Base-by-base conservation (phyloP, 2,329 filamentous ascomycete genomes). In the Alternaria solani region DNA sequence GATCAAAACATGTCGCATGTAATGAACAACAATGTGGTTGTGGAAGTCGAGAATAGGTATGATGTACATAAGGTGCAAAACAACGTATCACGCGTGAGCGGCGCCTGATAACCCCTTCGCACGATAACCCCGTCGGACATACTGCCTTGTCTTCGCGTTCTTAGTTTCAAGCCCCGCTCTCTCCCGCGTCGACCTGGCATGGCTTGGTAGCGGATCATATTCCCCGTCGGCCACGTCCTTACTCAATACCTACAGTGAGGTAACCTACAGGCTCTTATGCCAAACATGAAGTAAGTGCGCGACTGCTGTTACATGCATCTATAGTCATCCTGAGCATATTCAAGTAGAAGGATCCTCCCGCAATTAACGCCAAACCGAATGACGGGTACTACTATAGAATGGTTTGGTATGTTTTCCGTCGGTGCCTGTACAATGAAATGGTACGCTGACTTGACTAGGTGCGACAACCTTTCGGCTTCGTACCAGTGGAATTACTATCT, bases 381-480 rank as follows among this genome's bases (percentile, higher is more conserved):
- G 34, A 36, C 14, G 12, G 34, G 34, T 36, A 36, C 34, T 36
- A 48, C 46, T 3, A 36, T 48, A 32, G 46, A 48, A 25, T 48
- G 46, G 28, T 34, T 48, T 18, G 46, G 46, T 48, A 26, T n/a
- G 46, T 34, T 48, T 30, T 48, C 18, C 34, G 6, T 14, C 16
- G 16, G 14, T 3, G 12, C 7, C 5, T 7, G 12, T 36, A 4
- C 34, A 12, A 7, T 7, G 12, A 36, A 12, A 3, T 16, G 34
- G 34, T n/a, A n/a, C 34, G 34, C 34, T 36, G 34, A 36, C 16
- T 36, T 16, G 1, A 7, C 6, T 36, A 58, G 55, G 55, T 16
- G 34, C 55, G n/a, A 58, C 56, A 8, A 59, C 57, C 5, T 59
- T 49, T 32, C 51, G 57, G 11, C 36, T 59, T 28, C 26, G 51